These are phyloP conservation scores for Podospora comata DNA, from an alignment of 495 filamentous ascomycete species.

Conservation along the genomic window DNA sequence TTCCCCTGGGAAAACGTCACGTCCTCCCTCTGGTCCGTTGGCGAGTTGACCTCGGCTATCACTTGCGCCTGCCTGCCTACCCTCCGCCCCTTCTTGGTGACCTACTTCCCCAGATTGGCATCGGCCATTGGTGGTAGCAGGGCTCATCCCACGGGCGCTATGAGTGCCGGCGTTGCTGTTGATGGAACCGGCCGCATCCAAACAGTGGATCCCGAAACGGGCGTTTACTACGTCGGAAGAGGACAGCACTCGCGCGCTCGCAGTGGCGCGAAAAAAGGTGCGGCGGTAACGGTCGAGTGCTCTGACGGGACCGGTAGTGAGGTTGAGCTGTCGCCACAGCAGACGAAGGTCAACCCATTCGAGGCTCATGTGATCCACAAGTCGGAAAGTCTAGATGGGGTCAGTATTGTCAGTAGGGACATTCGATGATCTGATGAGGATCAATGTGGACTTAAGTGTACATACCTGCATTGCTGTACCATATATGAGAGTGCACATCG, in stretches of 20 bases:
- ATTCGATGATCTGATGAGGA: not conserved
- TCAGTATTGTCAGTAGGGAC: not conserved
- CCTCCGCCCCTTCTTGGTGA: conserved; percentile 44
- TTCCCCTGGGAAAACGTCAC: conserved; percentile 51
- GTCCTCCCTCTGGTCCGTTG: conserved; percentile 52
- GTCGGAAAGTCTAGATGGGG: not conserved
- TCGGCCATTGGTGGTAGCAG: conserved; percentile 1
- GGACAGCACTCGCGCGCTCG: too few relatives aligned
- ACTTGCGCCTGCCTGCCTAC: conserved; percentile 53
- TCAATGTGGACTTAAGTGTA: not conserved
- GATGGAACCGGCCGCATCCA: conserved; percentile 6
- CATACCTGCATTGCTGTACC: not conserved
- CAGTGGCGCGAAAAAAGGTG: not conserved
- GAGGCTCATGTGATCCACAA: conserved; percentile 15
- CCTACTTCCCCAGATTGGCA: conserved; percentile 29
- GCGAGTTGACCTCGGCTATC: conserved; percentile 53
- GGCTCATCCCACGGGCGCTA: not conserved
- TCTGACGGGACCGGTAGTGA: conserved; percentile 9
- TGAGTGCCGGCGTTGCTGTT: not conserved
- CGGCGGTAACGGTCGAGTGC: not conserved
- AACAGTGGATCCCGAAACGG: not conserved
- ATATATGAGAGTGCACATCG: not conserved
- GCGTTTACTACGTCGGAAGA: not conserved
- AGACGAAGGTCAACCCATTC: conserved; percentile 11
- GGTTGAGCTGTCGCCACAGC: conserved; percentile 7